Evolutionary conservation across 192 early-diverging fungal genomes (phyloP), one percentile per base, ranked within the genome.

Genomic region (Backusella sp.): DNA sequence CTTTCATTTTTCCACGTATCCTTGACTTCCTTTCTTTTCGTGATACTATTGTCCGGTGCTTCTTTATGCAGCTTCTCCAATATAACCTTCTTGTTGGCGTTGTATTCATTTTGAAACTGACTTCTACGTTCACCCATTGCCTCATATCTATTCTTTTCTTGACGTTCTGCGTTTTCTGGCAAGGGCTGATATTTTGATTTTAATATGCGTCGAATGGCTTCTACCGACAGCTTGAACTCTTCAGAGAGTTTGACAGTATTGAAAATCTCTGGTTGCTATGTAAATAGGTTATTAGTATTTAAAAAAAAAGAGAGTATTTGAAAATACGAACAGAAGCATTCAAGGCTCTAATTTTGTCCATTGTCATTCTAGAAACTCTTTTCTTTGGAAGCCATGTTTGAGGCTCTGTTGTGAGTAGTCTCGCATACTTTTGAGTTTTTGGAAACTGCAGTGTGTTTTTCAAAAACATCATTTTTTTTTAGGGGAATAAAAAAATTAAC

Each of bases 151-250:
- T 79, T 80, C 1, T 35, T 49, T 70, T 88, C 86, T 35, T 85
- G 82, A 66, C 83, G 72, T 65, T 82, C 76, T 12, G 73, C 83
- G 0, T 41, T 74, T 30, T 75, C 75, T 37, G 59, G 59, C 0
- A 72, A 70, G 19, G 87, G 84, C 66, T 66, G 73, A 72, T 81
- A 88, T 39, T 76, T 82, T 9, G 86, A 85, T 72, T 87, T 88
- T 56, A 88, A 73, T n/a, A 88, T 88, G 6, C 87, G 84, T 44
- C 81, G 59, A 23, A 88, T 68, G 17, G 86, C 77, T 68, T 88
- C 87, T 32, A 82, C 79, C 36, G 87, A 88, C 8, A 88, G 62
- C 56, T 85, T 85, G 67, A 88, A 88, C 76, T 86, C 82, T 32
- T 80, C 77, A 1, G 87, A 84, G 8, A 88, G 79, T 21, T 76